Evolutionary conservation across 1,139 yeast species (phyloP).

Genomic region (Pichia sp.): DNA sequence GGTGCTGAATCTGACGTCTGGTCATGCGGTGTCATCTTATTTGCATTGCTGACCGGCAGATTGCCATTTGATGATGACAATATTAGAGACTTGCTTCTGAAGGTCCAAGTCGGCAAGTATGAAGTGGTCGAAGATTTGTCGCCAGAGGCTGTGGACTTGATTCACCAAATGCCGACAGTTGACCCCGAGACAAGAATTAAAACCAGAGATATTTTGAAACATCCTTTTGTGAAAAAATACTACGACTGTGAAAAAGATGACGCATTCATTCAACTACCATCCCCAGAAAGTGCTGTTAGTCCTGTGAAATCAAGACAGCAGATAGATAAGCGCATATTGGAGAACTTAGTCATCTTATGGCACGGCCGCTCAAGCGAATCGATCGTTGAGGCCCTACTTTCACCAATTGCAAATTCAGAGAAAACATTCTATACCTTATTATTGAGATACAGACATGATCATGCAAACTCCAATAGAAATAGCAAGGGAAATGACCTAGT

Average conservation of each 20-base stretch:
- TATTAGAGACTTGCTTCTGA: slow-evolving; percentile 74
- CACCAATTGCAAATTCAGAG: slow-evolving; percentile 67
- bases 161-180: slow-evolving; percentile 74
- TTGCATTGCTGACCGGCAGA: slow-evolving; percentile 91
- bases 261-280: slow-evolving; percentile 26
- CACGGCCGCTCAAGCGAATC: slow-evolving; percentile 72
- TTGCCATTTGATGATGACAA: slow-evolving; percentile 96
- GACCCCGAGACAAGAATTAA: slow-evolving; percentile 75
- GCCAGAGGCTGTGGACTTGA: slow-evolving; percentile 80
- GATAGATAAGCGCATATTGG: slow-evolving; percentile 77
- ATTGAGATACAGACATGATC: slow-evolving; percentile 80
- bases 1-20: slow-evolving; percentile 98
- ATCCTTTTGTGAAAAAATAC: slow-evolving; percentile 77
- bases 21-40: slow-evolving; percentile 96
- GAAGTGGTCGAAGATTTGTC: slow-evolving; percentile 78
- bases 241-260: slow-evolving; percentile 38
- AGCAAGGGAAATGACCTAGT: slow-evolving; percentile 19
- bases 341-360: slow-evolving; percentile 82
- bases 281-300: slow-evolving; percentile 29
- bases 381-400: slow-evolving; percentile 55
- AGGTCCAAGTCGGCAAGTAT: slow-evolving; percentile 87
- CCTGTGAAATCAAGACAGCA: slow-evolving; percentile 49
- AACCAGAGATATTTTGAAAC: slow-evolving; percentile 66
- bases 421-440: slow-evolving; percentile 84
- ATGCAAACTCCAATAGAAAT: slow-evolving; percentile 29